Conservation (phyloP, 2,329 filamentous ascomycete species). For the Aspergillus fructus region DNA sequence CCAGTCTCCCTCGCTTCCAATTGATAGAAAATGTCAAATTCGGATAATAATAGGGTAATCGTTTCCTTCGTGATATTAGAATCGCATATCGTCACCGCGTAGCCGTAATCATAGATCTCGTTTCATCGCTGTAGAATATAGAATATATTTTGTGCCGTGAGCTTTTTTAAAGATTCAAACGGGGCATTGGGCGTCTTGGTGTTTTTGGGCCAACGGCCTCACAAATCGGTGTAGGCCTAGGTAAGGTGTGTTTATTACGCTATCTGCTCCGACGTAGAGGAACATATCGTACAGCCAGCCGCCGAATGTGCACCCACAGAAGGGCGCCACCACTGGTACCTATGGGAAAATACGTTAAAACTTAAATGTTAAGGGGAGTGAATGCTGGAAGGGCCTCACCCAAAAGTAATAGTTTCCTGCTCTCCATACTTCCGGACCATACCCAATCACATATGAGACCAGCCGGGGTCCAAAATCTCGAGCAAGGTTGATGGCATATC, state of each 20-base stretch:
- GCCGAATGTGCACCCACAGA: constrained; percentile 63
- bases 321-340: constrained; percentile 72
- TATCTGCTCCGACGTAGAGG: constrained; percentile 65
- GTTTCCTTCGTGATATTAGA: no score
- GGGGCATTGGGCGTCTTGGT: neutral
- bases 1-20: no score
- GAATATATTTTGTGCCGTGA: no score
- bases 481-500: constrained; percentile 72
- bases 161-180: neutral
- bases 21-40: no score
- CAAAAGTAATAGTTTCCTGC: constrained; percentile 72
- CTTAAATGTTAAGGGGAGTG: neutral
- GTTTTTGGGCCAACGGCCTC: constrained; percentile 59
- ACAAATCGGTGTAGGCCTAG: constrained; percentile 60
- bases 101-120: neutral
- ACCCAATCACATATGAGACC: constrained; percentile 66
- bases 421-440: constrained; percentile 65
- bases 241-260: constrained; percentile 67
- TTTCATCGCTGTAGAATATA: neutral
- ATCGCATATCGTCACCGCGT: neutral
- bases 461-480: constrained; percentile 70
- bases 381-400: constrained; percentile 43
- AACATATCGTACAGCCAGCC: constrained; percentile 67
- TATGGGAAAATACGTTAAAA: constrained; percentile 25
- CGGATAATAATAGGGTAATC: neutral